Conservation (phyloP, 805 yeast genomes). For the Komagataella mondaviorum region DNA sequence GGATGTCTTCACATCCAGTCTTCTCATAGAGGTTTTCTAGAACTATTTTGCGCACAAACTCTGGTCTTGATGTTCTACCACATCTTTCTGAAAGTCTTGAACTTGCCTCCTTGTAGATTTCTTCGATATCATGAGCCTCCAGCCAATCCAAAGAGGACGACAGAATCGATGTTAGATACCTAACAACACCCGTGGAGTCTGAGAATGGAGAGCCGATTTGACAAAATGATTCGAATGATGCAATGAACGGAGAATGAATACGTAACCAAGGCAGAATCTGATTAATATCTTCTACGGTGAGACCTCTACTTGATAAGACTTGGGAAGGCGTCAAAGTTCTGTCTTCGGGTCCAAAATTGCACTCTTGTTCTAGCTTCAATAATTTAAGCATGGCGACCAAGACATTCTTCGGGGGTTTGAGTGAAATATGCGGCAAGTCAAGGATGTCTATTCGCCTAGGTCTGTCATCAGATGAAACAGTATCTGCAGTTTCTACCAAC, state of each 20-base stretch:
- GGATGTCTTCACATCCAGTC: constrained; percentile 13
- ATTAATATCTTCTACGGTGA: constrained; percentile 14
- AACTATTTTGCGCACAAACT: constrained; percentile 44
- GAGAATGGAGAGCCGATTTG: constrained; percentile 15
- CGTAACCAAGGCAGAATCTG: constrained; percentile 31
- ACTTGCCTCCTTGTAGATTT: constrained; percentile 43
- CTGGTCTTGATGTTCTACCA: constrained; percentile 77
- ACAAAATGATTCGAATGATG: constrained; percentile 11
- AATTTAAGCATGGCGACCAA: constrained; percentile 31
- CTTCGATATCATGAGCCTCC: constrained; percentile 17
- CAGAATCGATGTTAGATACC: constrained; percentile 34
- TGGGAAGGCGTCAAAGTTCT: background rate
- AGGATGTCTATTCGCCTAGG: constrained; percentile 31
- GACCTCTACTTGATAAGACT: constrained; percentile 12
- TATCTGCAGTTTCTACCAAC: background rate
- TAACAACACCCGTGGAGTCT: constrained; percentile 17
- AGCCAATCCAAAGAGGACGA: constrained; percentile 38
- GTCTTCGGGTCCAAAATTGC: constrained; percentile 28
- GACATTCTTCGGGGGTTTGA: constrained; percentile 31
- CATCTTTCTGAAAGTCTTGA: constrained; percentile 64
- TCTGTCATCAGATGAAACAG: constrained; percentile 12
- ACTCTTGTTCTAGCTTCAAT: constrained; percentile 32
- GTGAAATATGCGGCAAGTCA: constrained; percentile 43
- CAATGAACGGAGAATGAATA: constrained; percentile 19
- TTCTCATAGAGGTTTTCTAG: constrained; percentile 22